A percentile compares a stretch with the other conserved stretches of the same genome.
These are phyloP conservation scores for Fragaria ananassa DNA, from an alignment of 306 rosid genomes.

Conservation along the genomic window DNA sequence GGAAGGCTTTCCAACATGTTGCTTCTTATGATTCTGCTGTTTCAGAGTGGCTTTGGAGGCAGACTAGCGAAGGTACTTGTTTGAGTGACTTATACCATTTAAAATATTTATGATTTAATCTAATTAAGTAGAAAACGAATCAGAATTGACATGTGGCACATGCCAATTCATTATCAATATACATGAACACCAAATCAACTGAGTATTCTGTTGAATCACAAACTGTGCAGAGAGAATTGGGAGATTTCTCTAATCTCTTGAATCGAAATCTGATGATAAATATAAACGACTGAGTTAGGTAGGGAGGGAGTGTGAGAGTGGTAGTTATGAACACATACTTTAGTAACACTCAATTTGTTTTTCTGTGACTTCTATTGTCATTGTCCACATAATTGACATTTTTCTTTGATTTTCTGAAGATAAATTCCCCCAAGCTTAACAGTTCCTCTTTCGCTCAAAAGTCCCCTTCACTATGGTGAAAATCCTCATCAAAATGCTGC, in stretches of 20 bases:
- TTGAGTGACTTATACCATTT: neutral
- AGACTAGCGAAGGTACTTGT: slow-evolving; percentile 60
- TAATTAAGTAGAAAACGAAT: neutral
- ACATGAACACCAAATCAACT: neutral
- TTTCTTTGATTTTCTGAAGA: slow-evolving; percentile 39
- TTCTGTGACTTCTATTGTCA: neutral
- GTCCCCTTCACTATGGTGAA: slow-evolving; percentile 87
- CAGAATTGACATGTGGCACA: neutral
- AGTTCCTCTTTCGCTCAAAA: slow-evolving; percentile 60
- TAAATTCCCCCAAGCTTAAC: slow-evolving; percentile 74
- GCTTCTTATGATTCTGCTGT: slow-evolving; percentile 92
- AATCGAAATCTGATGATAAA: neutral
- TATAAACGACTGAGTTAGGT: neutral
- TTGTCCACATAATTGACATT: slow-evolving; percentile 18
- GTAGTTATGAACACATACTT: neutral
- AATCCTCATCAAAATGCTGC: slow-evolving; percentile 95
- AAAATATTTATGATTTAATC: neutral
- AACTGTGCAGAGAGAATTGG: neutral
- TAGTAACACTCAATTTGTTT: neutral
- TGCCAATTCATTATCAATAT: neutral
- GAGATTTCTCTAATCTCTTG: neutral
- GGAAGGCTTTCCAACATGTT: slow-evolving; percentile 92
- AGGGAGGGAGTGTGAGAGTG: neutral
- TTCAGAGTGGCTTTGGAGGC: slow-evolving; percentile 97
- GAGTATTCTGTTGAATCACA: neutral